phyloP scores from a whole-genome alignment of 805 yeast species.

The Schwanniomyces vanrijiae region DNA sequence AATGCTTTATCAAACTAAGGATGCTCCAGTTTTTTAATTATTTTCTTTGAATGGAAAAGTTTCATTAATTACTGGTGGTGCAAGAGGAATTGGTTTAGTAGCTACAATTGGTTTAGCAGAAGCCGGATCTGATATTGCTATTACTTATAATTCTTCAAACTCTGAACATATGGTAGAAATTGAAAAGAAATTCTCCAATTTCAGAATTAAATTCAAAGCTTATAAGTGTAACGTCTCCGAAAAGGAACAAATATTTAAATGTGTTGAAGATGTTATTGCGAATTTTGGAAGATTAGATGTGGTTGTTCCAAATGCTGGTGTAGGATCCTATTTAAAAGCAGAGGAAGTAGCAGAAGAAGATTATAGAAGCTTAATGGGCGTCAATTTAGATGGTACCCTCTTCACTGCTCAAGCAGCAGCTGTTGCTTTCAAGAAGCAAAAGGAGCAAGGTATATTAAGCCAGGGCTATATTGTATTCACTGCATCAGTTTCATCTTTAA shows the following conservation, averaged over 20 bases:
- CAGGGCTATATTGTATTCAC: conserved; percentile 45
- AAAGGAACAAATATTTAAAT: conserved; percentile 21
- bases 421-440: conserved; percentile 36
- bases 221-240: conserved; percentile 30
- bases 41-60: conserved; percentile 43
- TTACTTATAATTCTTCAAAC: conserved; percentile 36
- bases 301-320: conserved; percentile 38
- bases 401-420: conserved; percentile 50
- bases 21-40: conserved; percentile 22
- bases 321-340: conserved; percentile 31
- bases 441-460: conserved; percentile 31
- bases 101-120: conserved; percentile 53
- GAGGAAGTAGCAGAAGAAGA: conserved; percentile 38
- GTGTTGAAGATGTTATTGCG: conserved; percentile 24
- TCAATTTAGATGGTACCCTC: conserved; percentile 46
- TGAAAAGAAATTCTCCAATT: conserved; percentile 21
- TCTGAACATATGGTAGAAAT: conserved; percentile 27
- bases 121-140: conserved; percentile 41
- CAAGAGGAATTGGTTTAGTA: conserved; percentile 57
- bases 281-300: conserved; percentile 34
- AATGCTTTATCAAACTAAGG: conserved; percentile 13
- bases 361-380: conserved; percentile 32
- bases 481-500: conserved; percentile 40
- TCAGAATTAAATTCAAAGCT: conserved; percentile 19
- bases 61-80: conserved; percentile 54